Base-by-base conservation (phyloP, 805 yeast species). In the Zygosaccharomyces kombuchaensis region DNA sequence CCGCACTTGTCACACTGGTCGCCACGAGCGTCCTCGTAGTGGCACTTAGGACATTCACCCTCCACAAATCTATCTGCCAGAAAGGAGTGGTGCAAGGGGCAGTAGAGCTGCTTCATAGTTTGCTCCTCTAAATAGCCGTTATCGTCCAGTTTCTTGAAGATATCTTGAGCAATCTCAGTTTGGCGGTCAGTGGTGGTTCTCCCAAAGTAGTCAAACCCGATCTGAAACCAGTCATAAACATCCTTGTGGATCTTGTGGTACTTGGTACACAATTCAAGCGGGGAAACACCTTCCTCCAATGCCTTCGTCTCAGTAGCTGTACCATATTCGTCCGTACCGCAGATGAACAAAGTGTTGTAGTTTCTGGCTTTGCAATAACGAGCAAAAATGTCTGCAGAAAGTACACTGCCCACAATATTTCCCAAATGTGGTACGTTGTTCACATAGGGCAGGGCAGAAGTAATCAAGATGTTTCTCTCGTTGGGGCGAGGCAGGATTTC, bases 1-100 rank as follows among this genome's bases (percentile, higher is more conserved):
- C 99, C 99, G 75, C 99, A 93, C 60, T 83, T 83, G 68, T 93
- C 99, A 77, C 99, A 93, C 74, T 93, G 99, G 68, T 93, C 99
- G 58, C 99, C 99, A 68, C 99, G 82, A 26, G 99, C 99, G 66
- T 93, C 99, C 52, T 86, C 96, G 65, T 89, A 93, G 36, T 74
- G 78, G 74, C 99, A 93, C 68, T 84, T 84, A 47, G 98, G 98
- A 73, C 99, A 93, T 41, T 82, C 87, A 56, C 99, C 99, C 71
- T 93, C 98, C 29, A 93, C 99, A 59, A 80, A 93, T 66, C 99
- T 77, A 66, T 93, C 99, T 46, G 99, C 99, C 48, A 93, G 75
- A 69, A 81, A 93, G 3, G 96, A 89, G 31, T 88, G 74, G 70
- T 93, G 99, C 46, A 76, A 81, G 43, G 87, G 86, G 71, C 99